Evolutionary conservation across 1,284 basidiomycete genomes (phyloP), one percentile per base, ranked within the genome.

Genomic region (Abortiporus biennis): DNA sequence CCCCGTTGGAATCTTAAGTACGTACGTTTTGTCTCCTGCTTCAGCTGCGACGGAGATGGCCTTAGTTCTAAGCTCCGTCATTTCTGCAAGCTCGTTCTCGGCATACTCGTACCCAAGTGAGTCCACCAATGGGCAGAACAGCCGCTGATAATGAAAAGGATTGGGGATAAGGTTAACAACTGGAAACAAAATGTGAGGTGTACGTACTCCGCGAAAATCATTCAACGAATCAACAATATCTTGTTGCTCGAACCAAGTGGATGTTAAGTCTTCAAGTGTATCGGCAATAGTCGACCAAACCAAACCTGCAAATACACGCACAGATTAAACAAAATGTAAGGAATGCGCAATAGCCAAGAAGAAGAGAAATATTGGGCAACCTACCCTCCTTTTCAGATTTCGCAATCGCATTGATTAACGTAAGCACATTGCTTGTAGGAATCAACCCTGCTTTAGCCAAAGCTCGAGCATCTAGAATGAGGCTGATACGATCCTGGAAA

Each of bases 211-310:
- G 52, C 77, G 68, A 62, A 91, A 77, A 33, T 67, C 68, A 51
- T 82, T 69, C 47, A 91, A 57, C 27, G 71, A 69, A 21, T 78
- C 71, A 4, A 76, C 65, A 33, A 84, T 71, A 9, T 68, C 58
- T 29, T 78, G 59, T 47, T 87, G 70, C 63, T 94, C 92, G 85
- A 85, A 93, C 87, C 90, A 94, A 3, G 78, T 76, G 17, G 67
- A 72, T 13, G 68, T 57, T 34, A 93, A 58, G 38, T 69, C 68
- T 42, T 57, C 56, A 41, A 93, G 56, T 30, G 72, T 75, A 8
- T 67, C 63, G 3, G 68, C 56, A 34, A 87, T 75, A 43, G 75
- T 73, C 39, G 73, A 66, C 84, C 83, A 86, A 24, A 85, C 79
- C 45, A 85, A 69, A 59, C 78, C 82, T 84, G 20, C 8, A 20